Evolutionary conservation across 192 early-diverging fungal genomes (phyloP), one percentile per base, ranked within the genome.

Genomic region (Gamsiella multidivaricata): DNA sequence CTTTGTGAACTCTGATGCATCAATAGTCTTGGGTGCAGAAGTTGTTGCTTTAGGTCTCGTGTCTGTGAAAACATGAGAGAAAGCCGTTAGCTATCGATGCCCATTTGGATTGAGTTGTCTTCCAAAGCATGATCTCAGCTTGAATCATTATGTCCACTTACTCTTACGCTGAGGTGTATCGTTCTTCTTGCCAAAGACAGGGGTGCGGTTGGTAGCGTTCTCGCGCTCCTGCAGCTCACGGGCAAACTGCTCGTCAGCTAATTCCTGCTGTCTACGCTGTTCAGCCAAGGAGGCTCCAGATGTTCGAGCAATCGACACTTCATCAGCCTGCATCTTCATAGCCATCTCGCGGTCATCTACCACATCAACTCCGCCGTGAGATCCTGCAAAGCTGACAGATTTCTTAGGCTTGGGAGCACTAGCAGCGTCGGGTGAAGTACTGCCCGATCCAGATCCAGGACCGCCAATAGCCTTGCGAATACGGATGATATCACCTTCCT

Each of bases 401-500:
- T 88, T 85, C 47, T 45, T 70, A 22, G 65, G 61, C 55, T 63
- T 65, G 34, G 11, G 41, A 41, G 59, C 79, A 58, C 45, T 87
- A 80, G 62, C 61, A 57, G 50, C 82, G 80, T 65, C 61, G 80
- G 84, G 29, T 61, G 85, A 68, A 23, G 83, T 63, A 62, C 83
- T 23, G 65, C 93, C 74, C 68, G 84, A 80, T 42, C 71, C 74
- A 70, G 84, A 80, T 42, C 71, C 47, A 5, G 64, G 17, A 3
- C 42, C 53, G 1, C 66, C 88, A 63, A 86, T 75, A 47, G 84
- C 80, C 46, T 91, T 92, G 39, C 89, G 81, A 36, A 99, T 88
- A 23, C 91, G 84, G 57, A 92, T 84, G 29, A 97, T 91, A 80
- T 99, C 94, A 0, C 88, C 91, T 43, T 95, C 94, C 65, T 92